Evolutionary conservation across 2,329 filamentous ascomycete species (phyloP), one percentile per base, ranked within the genome.

Genomic region (Rugonectria rugulosa): DNA sequence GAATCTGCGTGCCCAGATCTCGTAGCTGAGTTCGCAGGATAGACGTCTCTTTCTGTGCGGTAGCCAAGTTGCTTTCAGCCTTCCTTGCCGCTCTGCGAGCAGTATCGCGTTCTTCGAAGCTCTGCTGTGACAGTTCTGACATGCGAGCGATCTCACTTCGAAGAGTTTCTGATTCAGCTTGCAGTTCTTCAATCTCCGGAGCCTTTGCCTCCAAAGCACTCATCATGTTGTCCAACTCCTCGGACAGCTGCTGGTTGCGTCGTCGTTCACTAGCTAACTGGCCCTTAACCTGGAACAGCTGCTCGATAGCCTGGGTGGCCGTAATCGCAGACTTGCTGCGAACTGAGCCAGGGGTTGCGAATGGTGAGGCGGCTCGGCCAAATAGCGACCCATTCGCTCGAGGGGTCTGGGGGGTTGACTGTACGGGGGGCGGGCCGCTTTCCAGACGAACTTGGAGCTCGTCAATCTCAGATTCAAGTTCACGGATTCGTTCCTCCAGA

Each of bases 1-100:
- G 96, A 61, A 97, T 86, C 73, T 99, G 93, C 1, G 90, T 88
- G 66, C 92, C 92, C 17, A 96, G 82, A 72, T 98, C 95, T 27
- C 94, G 89, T 8, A 98, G 80, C 71, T 97, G 92, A 62, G 92
- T 90, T 46, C 89, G 89, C 20, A 96, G 79, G 32, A 97, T 91
- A 57, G 90, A 88, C 26, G 84, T 82, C 74, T 98, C 92, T 2
- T 84, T 80, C 58, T 86, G 81, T 0, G 81, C 78, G 1, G 79
- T 85, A 20, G 79, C 82, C 51, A 92, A 81, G 53, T 91, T 84
- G n/a, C 85, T 84, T 70, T 95, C 88, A 48, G 88, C 89, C 74
- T 90, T 94, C 62, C 92, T 85, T 10, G 89, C 84, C 20, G 90
- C 88, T 73, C 91, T 93, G 56, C 88, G 87, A 1, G 92, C 90